Evolutionary conservation across 2,329 filamentous ascomycete genomes (phyloP), one percentile per base, ranked within the genome.

Genomic region (Aureobasidium sp.): DNA sequence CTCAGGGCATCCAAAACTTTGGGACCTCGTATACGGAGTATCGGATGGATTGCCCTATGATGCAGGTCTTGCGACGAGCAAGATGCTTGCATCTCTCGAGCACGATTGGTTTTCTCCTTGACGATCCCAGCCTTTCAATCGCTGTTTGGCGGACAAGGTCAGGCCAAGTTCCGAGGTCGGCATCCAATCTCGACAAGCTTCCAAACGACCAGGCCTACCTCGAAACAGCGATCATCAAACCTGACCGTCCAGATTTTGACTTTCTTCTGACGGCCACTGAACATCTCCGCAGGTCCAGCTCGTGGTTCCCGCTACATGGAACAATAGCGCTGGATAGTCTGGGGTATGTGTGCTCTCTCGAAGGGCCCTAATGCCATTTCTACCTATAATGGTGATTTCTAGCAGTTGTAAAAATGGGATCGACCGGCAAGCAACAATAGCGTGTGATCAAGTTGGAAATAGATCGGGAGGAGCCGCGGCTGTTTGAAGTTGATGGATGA

Each of bases 401-500:
- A 36, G 25, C 9, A 34, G 29, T 56, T 15, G 27, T n/a, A 25
- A 45, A 11, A 45, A 44, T 36, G 42, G 17, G 53, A 57, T 57
- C 53, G 41, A 44, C 41, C 29, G 53, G 53, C 53, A 29, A 57
- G 27, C 53, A 34, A 34, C 53, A 34, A 34, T 36, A 57, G 39
- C 27, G 39, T 44, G 14, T 44, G 53, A 45, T 22, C 41, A 42
- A n/a, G 37, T n/a, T 25, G 29, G 25, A 27, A 57, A 44, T 34
- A 34, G 53, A 9, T 20, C 53, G 53, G 53, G 22, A 57, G 53
- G 53, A 9, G 29, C 53, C 53, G 53, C 22, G 29, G 36, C 39
- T 57, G 53, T 57, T 57, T 57, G 39, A 57, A 36, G 39, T 57
- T 57, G 39, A 44, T 17, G 27, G 53, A 5, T 57, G 53, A 57